phyloP scores from a whole-genome alignment of 2,329 filamentous ascomycete species.

The Trichophyton mentagrophytes region DNA sequence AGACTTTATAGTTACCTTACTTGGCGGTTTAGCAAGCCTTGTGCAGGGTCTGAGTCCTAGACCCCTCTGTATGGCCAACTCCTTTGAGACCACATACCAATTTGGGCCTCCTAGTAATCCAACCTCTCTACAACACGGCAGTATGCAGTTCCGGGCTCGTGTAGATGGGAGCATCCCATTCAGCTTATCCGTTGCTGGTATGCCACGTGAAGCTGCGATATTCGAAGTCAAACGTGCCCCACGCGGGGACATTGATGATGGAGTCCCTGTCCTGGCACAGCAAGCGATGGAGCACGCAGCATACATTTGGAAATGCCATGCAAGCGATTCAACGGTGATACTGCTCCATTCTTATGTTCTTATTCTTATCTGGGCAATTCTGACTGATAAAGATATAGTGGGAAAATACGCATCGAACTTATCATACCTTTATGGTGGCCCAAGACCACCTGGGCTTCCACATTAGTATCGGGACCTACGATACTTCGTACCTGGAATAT shows the following conservation, averaged over 20 bases:
- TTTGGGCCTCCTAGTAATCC: constrained; percentile 9
- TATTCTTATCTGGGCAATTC: too few relatives aligned
- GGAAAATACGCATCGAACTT: constrained; percentile 1
- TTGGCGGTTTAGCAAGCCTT: constrained; percentile 10
- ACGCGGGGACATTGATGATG: background rate
- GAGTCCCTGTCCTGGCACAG: constrained; percentile 7
- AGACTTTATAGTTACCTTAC: constrained; percentile 12
- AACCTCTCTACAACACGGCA: constrained; percentile 6
- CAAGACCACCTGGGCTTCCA: constrained; percentile 9
- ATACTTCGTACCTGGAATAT: constrained; percentile 10
- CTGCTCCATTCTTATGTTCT: too few relatives aligned
- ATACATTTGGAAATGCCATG: constrained; percentile 12
- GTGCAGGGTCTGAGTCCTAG: constrained; percentile 8
- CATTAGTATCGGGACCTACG: constrained; percentile 11
- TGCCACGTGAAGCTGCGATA: constrained; percentile 9
- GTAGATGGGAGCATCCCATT: constrained; percentile 12
- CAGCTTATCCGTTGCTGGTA: constrained; percentile 4
- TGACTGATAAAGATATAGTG: background rate
- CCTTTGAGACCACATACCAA: constrained; percentile 10
- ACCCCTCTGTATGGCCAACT: constrained; percentile 11
- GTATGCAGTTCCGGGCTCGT: constrained; percentile 8
- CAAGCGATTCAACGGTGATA: constrained; percentile 5
- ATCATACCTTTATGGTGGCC: constrained; percentile 12
- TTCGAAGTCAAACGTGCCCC: constrained; percentile 11
- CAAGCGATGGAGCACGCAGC: constrained; percentile 12